Evolutionary conservation across 805 yeast species (phyloP), one percentile per base, ranked within the genome.

Genomic region (Schwanniomyces vanrijiae): DNA sequence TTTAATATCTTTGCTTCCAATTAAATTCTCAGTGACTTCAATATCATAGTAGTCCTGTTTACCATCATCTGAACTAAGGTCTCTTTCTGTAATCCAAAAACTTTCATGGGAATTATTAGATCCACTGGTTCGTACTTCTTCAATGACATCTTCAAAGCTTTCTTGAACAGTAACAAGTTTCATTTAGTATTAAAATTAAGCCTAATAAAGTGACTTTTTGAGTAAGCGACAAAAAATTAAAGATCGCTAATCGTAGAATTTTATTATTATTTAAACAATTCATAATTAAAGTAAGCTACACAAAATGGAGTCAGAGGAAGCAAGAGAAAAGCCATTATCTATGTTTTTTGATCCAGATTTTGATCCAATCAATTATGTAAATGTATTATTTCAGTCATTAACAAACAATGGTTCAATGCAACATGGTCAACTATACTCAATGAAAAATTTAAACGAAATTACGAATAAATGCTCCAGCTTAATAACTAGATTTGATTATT

Each of bases 341-440:
- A 84, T 86, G 82, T 86, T 86, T 68, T 82, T 84, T 50, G 88
- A 85, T 51, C 79, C 76, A 18, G 80, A 78, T 21, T 86, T 85
- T 58, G 80, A 77, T 14, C 86, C 90, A 1, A 78, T 80, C 45
- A 80, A 80, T 35, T 86, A 78, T 55, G 75, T 86, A 16, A 88
- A 86, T 59, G 83, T 86, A 2, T 64, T 86, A 13, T 75, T 82
- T 49, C 69, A 78, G 40, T 64, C 75, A 16, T 68, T 76, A 3
- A 34, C 55, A 40, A 33, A 16, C 48, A 37, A 49, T 45, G 45
- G 43, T 46, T 46, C 16, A 24, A 50, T 42, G 9, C 35, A 52
- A n/a, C 33, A 47, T 26, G 37, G 50, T 16, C 34, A 47, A n/a
- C 16, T 42, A 10, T 55, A 56, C 39, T 50, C 50, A 35, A 56